A percentile compares a stretch with the other conserved stretches of the same genome.
These are phyloP conservation scores for Leishmania major DNA, from an alignment of 208 protist species.

Conservation along the genomic window DNA sequence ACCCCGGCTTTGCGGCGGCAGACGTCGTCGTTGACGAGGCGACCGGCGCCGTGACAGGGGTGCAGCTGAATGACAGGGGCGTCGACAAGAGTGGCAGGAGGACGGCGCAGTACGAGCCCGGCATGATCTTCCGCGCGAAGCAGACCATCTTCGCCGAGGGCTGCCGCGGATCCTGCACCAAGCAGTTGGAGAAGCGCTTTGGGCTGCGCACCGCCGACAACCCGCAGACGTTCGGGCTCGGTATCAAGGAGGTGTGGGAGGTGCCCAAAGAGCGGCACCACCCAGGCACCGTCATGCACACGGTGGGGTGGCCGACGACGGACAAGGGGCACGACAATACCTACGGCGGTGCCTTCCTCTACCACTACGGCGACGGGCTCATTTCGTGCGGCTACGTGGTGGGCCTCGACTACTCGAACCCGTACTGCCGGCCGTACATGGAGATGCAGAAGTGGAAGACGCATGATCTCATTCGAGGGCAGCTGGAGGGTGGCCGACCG, in stretches of 20 bases:
- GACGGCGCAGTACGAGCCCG: constrained; percentile 94
- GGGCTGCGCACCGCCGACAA: constrained; percentile 78
- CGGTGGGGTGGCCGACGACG: constrained; percentile 94
- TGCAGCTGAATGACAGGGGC: constrained; percentile 86
- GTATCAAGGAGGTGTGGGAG: constrained; percentile 98
- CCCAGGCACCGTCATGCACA: constrained; percentile 94
- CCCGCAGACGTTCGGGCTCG: constrained; percentile 96
- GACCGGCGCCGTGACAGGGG: constrained; percentile 55
- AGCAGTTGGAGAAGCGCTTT: constrained; percentile 91
- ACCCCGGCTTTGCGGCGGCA: constrained; percentile 93
- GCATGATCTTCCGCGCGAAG: constrained; percentile 95
- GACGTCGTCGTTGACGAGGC: constrained; percentile 72
- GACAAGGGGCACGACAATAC: constrained; percentile 86
- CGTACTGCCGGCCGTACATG: constrained; percentile 95
- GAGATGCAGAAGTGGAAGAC: constrained; percentile 97
- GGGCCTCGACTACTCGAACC: constrained; percentile 98
- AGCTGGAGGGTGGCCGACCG: constrained; percentile 91
- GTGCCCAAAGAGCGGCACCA: constrained; percentile 86
- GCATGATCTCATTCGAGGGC: constrained; percentile 74
- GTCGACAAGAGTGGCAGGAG: constrained; percentile 91
- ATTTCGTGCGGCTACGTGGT: constrained; percentile 95
- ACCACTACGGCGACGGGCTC: constrained; percentile 94
- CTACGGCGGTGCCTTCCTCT: constrained; percentile 97
- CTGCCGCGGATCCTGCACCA: constrained; percentile 96
- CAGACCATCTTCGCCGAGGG: constrained; percentile 98